Conservation (phyloP, 257 asterid genomes). For the Scutellaria minor region DNA sequence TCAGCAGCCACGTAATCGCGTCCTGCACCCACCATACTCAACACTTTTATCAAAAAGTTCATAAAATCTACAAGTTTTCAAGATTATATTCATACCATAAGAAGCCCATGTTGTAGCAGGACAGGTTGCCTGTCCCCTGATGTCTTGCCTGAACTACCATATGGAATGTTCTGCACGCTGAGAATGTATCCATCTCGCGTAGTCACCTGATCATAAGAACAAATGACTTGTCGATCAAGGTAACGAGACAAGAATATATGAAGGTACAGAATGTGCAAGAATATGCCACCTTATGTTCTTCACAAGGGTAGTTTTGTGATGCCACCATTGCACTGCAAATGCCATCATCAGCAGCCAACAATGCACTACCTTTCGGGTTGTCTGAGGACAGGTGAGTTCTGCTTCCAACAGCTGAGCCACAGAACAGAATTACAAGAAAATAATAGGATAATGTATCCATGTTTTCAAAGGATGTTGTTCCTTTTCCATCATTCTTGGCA, state of each 20-base stretch:
- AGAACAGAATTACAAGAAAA: conserved; percentile 24
- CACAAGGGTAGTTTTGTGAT: conserved; percentile 40
- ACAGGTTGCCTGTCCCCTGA: conserved; percentile 39
- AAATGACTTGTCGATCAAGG: not conserved
- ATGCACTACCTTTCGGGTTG: not conserved
- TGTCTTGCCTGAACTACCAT: conserved; percentile 40
- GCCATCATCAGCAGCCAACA: conserved; percentile 36
- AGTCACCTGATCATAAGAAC: conserved; percentile 34
- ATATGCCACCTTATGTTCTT: conserved; percentile 40
- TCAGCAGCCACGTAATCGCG: conserved; percentile 46
- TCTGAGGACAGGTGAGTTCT: conserved; percentile 27
- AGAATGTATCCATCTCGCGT: conserved; percentile 54
- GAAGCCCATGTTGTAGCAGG: conserved; percentile 51
- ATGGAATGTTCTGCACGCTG: conserved; percentile 51
- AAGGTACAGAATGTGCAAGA: not conserved
- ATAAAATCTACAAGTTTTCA: not conserved
- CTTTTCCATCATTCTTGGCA: conserved; percentile 10
- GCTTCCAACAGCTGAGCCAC: conserved; percentile 25
- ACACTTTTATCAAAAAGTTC: not conserved
- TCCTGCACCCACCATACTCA: conserved; percentile 33
- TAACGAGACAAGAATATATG: not conserved
- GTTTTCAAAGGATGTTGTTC: not conserved
- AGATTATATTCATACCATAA: conserved; percentile 35
- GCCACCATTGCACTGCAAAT: conserved; percentile 46
- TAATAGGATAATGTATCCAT: conserved; percentile 25